Evolutionary conservation across 768 basidiomycete species (phyloP).

Genomic region (Calvatia gigantea): DNA sequence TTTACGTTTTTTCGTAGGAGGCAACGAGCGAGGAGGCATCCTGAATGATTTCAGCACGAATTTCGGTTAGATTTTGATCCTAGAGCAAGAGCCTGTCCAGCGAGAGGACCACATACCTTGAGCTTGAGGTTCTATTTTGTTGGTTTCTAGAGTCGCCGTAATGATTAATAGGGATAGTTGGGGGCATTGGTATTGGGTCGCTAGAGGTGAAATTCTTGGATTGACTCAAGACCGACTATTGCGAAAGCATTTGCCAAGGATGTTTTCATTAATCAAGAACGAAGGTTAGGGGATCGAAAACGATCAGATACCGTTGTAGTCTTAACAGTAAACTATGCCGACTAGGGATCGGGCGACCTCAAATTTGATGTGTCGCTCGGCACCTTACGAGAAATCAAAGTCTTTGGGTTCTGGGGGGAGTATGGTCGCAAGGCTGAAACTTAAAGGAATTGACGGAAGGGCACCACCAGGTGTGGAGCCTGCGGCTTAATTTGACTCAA

Average conservation of each 20-base stretch:
- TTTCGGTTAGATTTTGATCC: no score
- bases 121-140: conserved; percentile 76
- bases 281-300: no score
- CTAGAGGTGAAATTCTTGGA: conserved; percentile 88
- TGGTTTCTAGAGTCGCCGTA: conserved; percentile 80
- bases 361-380: conserved; percentile 67
- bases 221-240: no score
- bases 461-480: conserved; percentile 78
- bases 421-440: conserved; percentile 60
- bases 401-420: conserved; percentile 69
- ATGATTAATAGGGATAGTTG: conserved; percentile 82
- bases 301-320: conserved; percentile 82
- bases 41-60: background rate
- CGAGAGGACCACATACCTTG: no score
- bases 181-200: conserved; percentile 79
- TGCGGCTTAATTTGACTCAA: conserved; percentile 86
- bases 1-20: conserved; percentile 51
- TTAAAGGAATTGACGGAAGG: conserved; percentile 84
- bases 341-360: conserved; percentile 73
- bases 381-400: conserved; percentile 87
- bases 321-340: conserved; percentile 83
- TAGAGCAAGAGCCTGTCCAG: no score
- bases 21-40: conserved; percentile 38
- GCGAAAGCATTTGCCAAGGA: no score
- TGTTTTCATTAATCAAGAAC: no score